Conservation (phyloP, 176 grass and related monocot species). For the Carex littledalei region DNA sequence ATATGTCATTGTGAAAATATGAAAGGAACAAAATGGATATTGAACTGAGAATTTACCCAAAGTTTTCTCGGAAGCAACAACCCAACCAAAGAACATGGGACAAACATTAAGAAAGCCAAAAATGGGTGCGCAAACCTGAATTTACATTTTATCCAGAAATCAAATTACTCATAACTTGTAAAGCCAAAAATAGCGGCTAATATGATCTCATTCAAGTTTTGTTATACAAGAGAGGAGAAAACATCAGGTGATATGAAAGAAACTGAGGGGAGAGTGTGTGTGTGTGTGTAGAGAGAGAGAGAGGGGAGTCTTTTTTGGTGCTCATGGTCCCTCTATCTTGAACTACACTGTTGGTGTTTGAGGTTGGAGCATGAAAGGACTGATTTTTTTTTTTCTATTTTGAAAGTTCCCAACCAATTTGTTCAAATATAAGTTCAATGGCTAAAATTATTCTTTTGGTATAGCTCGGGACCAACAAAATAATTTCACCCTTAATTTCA, state of each 20-base stretch:
- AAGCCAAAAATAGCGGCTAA: not conserved
- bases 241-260: not conserved
- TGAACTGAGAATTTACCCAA: conserved; percentile 52
- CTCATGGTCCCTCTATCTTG: not conserved
- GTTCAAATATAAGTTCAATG: not conserved
- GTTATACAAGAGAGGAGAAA: not conserved
- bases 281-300: not conserved
- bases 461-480: not conserved
- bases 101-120: conserved; percentile 93
- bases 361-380: not conserved
- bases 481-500: not conserved
- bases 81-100: conserved; percentile 67
- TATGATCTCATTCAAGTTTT: not conserved
- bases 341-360: not conserved
- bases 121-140: conserved; percentile 92
- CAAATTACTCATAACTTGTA: conserved; percentile 8
- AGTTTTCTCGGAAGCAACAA: conserved; percentile 65
- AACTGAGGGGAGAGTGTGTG: not conserved
- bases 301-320: not conserved
- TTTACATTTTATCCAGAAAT: conserved; percentile 6
- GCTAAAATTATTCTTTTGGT: not conserved
- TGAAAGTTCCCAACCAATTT: not conserved
- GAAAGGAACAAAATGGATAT: not conserved
- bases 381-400: not conserved
- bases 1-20: conserved; percentile 21